Evolutionary conservation across 805 yeast genomes (phyloP).

Genomic region (Suhomyces sp.): DNA sequence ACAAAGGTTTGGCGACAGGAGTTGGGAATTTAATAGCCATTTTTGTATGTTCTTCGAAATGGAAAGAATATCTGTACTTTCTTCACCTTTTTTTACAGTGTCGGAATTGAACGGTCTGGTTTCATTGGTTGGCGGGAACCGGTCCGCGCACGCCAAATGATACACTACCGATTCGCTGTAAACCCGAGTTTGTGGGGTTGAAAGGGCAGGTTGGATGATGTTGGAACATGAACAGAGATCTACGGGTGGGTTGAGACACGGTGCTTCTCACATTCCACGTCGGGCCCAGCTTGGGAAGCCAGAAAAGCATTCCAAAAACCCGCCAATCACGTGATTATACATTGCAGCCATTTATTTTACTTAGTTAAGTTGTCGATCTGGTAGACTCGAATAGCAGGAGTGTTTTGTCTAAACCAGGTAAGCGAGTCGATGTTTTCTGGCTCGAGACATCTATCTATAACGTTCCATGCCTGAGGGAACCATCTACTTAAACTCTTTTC

Average conservation of each 20-base stretch:
- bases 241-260: neutral
- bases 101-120: slow-evolving; percentile 2
- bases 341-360: neutral
- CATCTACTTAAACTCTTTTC: slow-evolving; percentile 21
- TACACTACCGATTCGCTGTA: neutral
- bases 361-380: slow-evolving; percentile 9
- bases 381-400: slow-evolving; percentile 27
- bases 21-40: slow-evolving; percentile 46
- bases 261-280: neutral
- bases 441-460: slow-evolving; percentile 8
- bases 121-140: slow-evolving; percentile 2
- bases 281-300: neutral
- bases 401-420: slow-evolving; percentile 23
- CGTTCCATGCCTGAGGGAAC: slow-evolving; percentile 20
- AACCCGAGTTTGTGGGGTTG: neutral
- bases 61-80: slow-evolving; percentile 1
- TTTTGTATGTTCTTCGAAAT: slow-evolving; percentile 3
- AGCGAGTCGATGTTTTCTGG: slow-evolving; percentile 12
- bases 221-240: neutral
- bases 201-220: neutral
- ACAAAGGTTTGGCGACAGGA: slow-evolving; percentile 64
- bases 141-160: neutral
- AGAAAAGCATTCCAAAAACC: neutral
- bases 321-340: neutral
- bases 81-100: slow-evolving; percentile 2